Evolutionary conservation across 108 stramenopile species (phyloP), one percentile per base, ranked within the genome.

Genomic region (Conticribra guillardii): DNA sequence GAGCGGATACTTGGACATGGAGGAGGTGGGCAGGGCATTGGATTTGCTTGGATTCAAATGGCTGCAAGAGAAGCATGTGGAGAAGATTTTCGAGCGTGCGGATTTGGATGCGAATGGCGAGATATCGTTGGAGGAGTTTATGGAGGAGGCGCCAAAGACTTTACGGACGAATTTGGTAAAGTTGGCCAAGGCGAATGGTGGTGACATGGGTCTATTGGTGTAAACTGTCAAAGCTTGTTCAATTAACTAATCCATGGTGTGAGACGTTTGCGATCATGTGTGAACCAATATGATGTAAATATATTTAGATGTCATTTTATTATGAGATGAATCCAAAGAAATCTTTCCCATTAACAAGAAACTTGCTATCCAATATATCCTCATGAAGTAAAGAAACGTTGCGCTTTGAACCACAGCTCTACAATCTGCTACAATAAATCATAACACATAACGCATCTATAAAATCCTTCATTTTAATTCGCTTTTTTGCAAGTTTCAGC

Each of bases 111-210:
- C 75, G 23, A 84, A 94, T 60, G 88, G 85, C 2, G 54, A 64
- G 45, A 79, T 94, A 33, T 74, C 71, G 29, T 61, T 87, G n/a
- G 90, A 94, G 9, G 90, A 94, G 64, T 94, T 81, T 57, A 64
- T 76, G 64, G 31, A 54, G 8, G 90, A 88, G 71, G 89, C 90
- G 8, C 93, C 90, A 14, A 87, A 76, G 60, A 90, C 89, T 22
- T 73, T 95, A 1, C 77, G 67, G 52, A 88, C 87, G 5, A 90
- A 92, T 48, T 69, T 95, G 64, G 79, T 89, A 47, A 95, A 90
- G 76, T 70, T 95, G 45, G 94, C 94, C 23, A 95, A 95, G 89
- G 82, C 80, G 49, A 95, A 95, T 57, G 94, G 94, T 26, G 89
- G 86, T 34, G 91, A 92, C 27, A 68, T 95, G 56, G 94, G 94